Evolutionary conservation across 352 stramenopile species (phyloP).

Genomic region (Phytopythium chamaehyphon): DNA sequence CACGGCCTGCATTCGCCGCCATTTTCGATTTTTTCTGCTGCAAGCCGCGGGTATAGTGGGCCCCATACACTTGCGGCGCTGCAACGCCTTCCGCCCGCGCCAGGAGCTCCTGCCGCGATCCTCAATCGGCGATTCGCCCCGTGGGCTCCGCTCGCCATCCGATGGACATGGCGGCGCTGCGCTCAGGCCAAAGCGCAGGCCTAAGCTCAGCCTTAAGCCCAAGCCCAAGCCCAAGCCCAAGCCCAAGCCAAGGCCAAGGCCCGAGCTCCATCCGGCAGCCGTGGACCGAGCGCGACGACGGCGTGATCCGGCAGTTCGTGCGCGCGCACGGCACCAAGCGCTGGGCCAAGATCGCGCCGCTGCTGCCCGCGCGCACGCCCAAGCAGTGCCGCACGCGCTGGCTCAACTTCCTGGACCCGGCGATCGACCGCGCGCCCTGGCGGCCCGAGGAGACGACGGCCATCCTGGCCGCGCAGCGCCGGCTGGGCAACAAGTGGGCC

Average conservation of each 20-base stretch:
- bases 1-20: too few species aligned
- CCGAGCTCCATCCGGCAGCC: conserved; percentile 34
- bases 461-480: conserved; percentile 64
- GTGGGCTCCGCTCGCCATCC: too few species aligned
- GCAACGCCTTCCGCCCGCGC: too few species aligned
- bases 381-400: conserved; percentile 97
- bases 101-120: too few species aligned
- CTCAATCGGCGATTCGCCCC: too few species aligned
- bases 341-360: conserved; percentile 92
- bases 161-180: too few species aligned
- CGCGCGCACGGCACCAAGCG: conserved; percentile 66
- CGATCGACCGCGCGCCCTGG: conserved; percentile 94
- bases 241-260: neutral
- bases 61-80: too few species aligned
- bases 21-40: too few species aligned
- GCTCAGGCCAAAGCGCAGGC: too few species aligned
- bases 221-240: too few species aligned
- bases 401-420: conserved; percentile 93
- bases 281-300: conserved; percentile 63
- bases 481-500: conserved; percentile 95
- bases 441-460: conserved; percentile 87
- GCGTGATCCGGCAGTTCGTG: conserved; percentile 71
- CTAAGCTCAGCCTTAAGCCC: too few species aligned
- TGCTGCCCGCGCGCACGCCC: conserved; percentile 91
- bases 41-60: too few species aligned